Conservation (phyloP, 495 filamentous ascomycete species). For the Podospora pseudocomata region DNA sequence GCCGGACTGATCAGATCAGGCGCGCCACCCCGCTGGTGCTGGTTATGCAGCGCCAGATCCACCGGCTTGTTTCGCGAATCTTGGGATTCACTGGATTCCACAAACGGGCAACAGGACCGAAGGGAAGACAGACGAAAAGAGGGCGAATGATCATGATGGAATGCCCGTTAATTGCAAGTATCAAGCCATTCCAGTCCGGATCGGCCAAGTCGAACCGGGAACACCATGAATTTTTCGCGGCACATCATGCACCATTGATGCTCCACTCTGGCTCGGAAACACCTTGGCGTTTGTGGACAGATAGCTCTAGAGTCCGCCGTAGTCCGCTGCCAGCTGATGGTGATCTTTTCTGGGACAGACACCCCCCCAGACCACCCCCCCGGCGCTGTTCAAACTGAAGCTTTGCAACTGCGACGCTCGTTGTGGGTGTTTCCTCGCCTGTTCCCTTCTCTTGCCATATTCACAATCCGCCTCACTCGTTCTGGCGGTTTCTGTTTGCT, state of each 20-base stretch:
- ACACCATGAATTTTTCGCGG: slow-evolving; percentile 28
- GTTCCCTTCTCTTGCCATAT: slow-evolving; percentile 26
- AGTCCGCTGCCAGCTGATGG: slow-evolving; percentile 8
- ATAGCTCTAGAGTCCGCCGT: slow-evolving; percentile 5
- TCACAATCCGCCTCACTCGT: slow-evolving; percentile 44
- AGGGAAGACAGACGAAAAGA: not conserved
- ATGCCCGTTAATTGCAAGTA: slow-evolving; percentile 15
- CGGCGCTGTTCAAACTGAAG: slow-evolving; percentile 10
- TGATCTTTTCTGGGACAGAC: slow-evolving; percentile 20
- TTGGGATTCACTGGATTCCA: not conserved
- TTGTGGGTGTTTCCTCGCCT: slow-evolving; percentile 24
- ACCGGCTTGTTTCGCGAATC: slow-evolving; percentile 7
- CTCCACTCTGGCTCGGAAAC: slow-evolving; percentile 9
- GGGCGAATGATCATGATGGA: not conserved
- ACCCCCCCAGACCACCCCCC: slow-evolving; percentile 12
- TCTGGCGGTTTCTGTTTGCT: slow-evolving; percentile 43
- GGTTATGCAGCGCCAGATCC: not conserved
- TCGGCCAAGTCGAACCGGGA: slow-evolving; percentile 18
- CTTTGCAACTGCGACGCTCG: slow-evolving; percentile 14
- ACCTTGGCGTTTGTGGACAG: slow-evolving; percentile 12
- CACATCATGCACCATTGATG: slow-evolving; percentile 30
- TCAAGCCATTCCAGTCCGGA: slow-evolving; percentile 20
- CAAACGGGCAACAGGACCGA: not conserved
- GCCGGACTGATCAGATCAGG: not conserved
- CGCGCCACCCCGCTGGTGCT: slow-evolving; percentile 8